A percentile compares a stretch with the other conserved stretches of the same genome.
These are phyloP conservation scores for Sungouiozyma ichnusensis DNA, from an alignment of 805 yeast species.

Conservation along the genomic window DNA sequence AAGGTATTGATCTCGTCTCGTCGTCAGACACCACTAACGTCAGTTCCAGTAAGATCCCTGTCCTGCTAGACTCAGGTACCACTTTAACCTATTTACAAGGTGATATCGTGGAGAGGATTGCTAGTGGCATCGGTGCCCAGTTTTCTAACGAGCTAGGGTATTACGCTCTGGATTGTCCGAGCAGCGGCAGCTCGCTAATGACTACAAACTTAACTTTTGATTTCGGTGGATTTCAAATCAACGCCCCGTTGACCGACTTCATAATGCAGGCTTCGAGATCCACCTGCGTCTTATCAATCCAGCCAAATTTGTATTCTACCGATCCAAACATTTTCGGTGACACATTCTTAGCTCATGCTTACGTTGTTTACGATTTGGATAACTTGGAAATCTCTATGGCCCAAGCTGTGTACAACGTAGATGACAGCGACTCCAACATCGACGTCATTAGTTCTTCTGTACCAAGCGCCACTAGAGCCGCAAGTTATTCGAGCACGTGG, in stretches of 20 bases:
- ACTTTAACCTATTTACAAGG: conserved; percentile 37
- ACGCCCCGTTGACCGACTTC: conserved; percentile 36
- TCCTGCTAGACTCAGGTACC: conserved; percentile 38
- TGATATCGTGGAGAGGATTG: conserved; percentile 28
- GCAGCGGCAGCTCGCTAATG: conserved; percentile 26
- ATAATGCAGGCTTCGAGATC: conserved; percentile 16
- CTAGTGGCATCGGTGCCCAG: conserved; percentile 33
- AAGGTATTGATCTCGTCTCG: conserved; percentile 18
- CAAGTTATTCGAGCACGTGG: conserved; percentile 37
- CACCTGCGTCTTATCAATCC: conserved; percentile 37
- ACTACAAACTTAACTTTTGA: conserved; percentile 35
- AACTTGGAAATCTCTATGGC: conserved; percentile 38
- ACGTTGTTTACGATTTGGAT: conserved; percentile 49
- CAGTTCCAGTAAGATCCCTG: conserved; percentile 25
- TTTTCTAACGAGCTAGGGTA: conserved; percentile 35
- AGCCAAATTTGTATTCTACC: conserved; percentile 12
- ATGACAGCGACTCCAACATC: conserved; percentile 26
- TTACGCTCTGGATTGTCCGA: conserved; percentile 36
- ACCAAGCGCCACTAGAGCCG: conserved; percentile 42
- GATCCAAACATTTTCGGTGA: conserved; percentile 41
- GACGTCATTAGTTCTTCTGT: conserved; percentile 35
- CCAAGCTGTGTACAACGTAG: conserved; percentile 29
- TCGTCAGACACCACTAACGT: conserved; percentile 12
- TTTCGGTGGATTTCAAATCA: conserved; percentile 54
- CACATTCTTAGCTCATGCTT: conserved; percentile 44